phyloP scores from a whole-genome alignment of 2,329 filamentous ascomycete species.

The Scolecobasidium constrictum region DNA sequence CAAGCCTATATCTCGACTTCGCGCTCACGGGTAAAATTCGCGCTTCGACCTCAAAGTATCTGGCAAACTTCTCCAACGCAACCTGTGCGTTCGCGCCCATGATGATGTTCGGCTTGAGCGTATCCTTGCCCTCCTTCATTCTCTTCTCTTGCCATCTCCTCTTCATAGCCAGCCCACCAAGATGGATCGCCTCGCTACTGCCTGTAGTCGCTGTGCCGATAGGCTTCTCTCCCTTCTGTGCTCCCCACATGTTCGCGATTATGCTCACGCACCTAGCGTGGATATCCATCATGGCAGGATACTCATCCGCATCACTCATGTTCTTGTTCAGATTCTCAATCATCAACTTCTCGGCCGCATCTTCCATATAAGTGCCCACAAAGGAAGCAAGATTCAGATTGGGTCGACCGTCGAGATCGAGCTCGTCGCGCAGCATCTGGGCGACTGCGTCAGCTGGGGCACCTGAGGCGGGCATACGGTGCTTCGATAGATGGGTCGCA shows the following conservation, averaged over 20 bases:
- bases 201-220: constrained; percentile 61
- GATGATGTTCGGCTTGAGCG: constrained; percentile 56
- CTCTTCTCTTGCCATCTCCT: constrained; percentile 60
- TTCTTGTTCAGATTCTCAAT: constrained; percentile 61
- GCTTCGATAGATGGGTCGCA: constrained; percentile 47
- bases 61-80: constrained; percentile 60
- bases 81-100: constrained; percentile 68
- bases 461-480: constrained; percentile 45
- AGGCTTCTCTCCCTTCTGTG: constrained; percentile 49
- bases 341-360: constrained; percentile 53
- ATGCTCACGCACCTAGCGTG: constrained; percentile 60
- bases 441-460: constrained; percentile 53
- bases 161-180: constrained; percentile 65
- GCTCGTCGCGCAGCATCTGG: constrained; percentile 42
- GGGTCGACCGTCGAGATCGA: constrained; percentile 53
- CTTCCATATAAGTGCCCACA: constrained; percentile 62
- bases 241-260: constrained; percentile 55
- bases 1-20: constrained; percentile 50
- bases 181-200: constrained; percentile 59
- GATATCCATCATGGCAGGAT: constrained; percentile 36
- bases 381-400: constrained; percentile 61
- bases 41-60: constrained; percentile 65
- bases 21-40: constrained; percentile 52
- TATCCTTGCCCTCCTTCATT: constrained; percentile 49
- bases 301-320: constrained; percentile 52